Evolutionary conservation across 176 grass and related monocot genomes (phyloP).

Genomic region (Oryza australiensis): DNA sequence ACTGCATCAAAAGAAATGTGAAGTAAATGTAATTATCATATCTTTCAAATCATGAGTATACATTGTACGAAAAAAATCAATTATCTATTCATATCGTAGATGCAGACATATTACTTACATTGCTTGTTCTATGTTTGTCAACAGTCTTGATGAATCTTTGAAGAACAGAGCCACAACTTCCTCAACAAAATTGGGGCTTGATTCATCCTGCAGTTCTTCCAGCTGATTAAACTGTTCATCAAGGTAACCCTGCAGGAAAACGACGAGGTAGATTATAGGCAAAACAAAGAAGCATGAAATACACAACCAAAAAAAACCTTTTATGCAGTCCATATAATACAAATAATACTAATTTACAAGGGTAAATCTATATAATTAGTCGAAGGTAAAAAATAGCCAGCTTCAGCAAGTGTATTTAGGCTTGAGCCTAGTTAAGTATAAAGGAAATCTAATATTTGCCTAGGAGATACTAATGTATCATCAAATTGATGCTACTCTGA

Average conservation of each 20-base stretch:
- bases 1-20: slow-evolving; percentile 41
- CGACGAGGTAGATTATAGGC: not conserved
- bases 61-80: not conserved
- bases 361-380: slow-evolving; percentile 1
- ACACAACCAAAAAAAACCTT: not conserved
- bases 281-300: slow-evolving; percentile 18
- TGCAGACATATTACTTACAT: slow-evolving; percentile 48
- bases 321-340: not conserved
- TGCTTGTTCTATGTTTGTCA: slow-evolving; percentile 63
- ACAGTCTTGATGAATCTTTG: slow-evolving; percentile 67
- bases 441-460: slow-evolving; percentile 32
- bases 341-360: not conserved
- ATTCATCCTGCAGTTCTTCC: slow-evolving; percentile 79
- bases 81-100: not conserved
- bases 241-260: slow-evolving; percentile 60
- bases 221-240: slow-evolving; percentile 78
- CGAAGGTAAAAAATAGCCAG: not conserved
- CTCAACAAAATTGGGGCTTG: slow-evolving; percentile 80
- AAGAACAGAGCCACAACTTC: slow-evolving; percentile 77
- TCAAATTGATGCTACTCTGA: slow-evolving; percentile 44
- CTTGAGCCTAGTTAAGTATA: slow-evolving; percentile 42
- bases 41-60: not conserved
- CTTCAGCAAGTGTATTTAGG: slow-evolving; percentile 41
- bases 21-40: slow-evolving; percentile 29
- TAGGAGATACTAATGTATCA: slow-evolving; percentile 47